Conservation (phyloP, 2,329 filamentous ascomycete species). For the Podosphaera leucotricha region DNA sequence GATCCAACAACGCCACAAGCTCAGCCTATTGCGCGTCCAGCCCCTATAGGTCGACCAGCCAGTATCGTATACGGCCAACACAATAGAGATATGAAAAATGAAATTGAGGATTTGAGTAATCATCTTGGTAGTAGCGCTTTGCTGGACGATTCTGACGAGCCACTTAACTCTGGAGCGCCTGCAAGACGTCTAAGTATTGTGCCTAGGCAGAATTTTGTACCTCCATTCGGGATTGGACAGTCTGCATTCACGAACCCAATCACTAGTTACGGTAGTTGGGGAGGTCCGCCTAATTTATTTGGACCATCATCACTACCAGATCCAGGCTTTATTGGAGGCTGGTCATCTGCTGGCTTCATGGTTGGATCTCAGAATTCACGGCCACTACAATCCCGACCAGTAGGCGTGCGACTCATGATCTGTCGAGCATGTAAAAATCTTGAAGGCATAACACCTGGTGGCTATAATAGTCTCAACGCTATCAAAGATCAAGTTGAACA, state of each 20-base stretch:
- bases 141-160: conserved; percentile 48
- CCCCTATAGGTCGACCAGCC: conserved; percentile 69
- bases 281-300: conserved; percentile 15
- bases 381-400: conserved; percentile 35
- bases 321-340: conserved; percentile 12
- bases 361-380: conserved; percentile 19
- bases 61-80: conserved; percentile 38
- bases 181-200: conserved; percentile 15
- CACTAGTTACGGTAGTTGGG: conserved; percentile 14
- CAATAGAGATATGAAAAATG: conserved; percentile 21
- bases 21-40: conserved; percentile 58
- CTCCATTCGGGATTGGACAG: conserved; percentile 15
- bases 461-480: conserved; percentile 44
- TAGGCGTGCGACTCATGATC: conserved; percentile 48
- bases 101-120: conserved; percentile 48
- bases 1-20: conserved; percentile 22
- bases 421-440: conserved; percentile 54
- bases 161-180: conserved; percentile 17
- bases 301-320: conserved; percentile 15
- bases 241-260: conserved; percentile 12
- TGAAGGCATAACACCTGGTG: conserved; percentile 25
- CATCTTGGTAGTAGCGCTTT: conserved; percentile 82
- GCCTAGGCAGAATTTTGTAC: conserved; percentile 13
- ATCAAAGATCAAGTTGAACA: conserved; percentile 40
- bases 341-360: conserved; percentile 12